Evolutionary conservation across 2,329 filamentous ascomycete species (phyloP), one percentile per base, ranked within the genome.

Genomic region (Neonectria magnoliae): DNA sequence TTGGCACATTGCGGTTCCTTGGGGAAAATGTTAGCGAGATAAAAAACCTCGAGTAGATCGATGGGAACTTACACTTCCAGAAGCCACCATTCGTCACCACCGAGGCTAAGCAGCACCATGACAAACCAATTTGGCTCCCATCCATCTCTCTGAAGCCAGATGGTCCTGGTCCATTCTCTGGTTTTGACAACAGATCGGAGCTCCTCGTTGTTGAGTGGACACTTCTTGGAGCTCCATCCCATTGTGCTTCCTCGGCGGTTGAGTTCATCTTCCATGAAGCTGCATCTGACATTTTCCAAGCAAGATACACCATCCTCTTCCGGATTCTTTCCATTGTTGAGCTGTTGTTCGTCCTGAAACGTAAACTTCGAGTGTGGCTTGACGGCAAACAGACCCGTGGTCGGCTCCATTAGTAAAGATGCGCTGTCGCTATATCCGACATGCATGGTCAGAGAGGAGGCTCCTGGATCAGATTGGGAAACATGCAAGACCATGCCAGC

Each of bases 51-150:
- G 14, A 27, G 31, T 20, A 18, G n/a, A 33, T n/a, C 16, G 10
- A 53, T 8, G 27, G 36, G 14, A 54, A 61, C 85, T 80, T 81
- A 89, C 85, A 88, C 77, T 77, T 91, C 86, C 58, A 93, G 82
- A 64, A 94, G 81, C 89, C 91, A 94, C 92, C 93, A 97, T 66
- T 85, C 86, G 75, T 96, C 92, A 57, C 93, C 92, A 73, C 85
- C 84, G 74, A 92, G 83, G 75, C 90, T 90, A 76, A 93, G 85
- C 57, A 89, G 88, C 50, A 91, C 85, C 68, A 90, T 89, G 42
- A 97, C 81, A 67, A 90, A 88, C 92, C 93, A 97, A 57, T 86
- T 82, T 14, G 85, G 76, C 10, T 84, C 84, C 93, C 94, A 97
- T n/a, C 87, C 88, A 62, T 83, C 82, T 71, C 89, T 90, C 72